A percentile compares a stretch with the other conserved stretches of the same genome.
Evolutionary conservation across 306 rosid genomes (phyloP).

Genomic region (Cucurbita argyrosperma): DNA sequence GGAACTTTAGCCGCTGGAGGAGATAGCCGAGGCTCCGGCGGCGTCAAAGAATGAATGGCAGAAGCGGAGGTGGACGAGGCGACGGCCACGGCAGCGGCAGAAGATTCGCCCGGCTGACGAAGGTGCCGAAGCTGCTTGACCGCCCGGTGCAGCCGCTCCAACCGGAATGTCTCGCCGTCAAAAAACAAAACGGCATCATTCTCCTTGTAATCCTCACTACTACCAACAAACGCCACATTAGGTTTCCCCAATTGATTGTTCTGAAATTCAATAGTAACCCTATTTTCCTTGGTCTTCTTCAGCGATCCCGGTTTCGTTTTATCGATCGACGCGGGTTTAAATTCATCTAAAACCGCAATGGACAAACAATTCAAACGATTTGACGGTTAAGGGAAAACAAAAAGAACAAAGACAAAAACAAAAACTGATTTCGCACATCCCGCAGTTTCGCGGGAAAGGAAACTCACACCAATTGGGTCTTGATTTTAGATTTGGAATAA

Average conservation of each 20-base stretch:
- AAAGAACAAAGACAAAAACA: not conserved
- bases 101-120: constrained; percentile 72
- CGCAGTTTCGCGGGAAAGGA: constrained; percentile 10
- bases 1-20: constrained; percentile 54
- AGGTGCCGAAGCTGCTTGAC: constrained; percentile 76
- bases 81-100: constrained; percentile 18
- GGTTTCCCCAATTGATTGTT: constrained; percentile 85
- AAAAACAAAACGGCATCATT: constrained; percentile 80
- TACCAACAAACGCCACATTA: constrained; percentile 80
- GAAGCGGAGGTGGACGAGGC: not conserved
- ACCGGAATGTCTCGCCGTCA: constrained; percentile 57
- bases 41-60: constrained; percentile 25
- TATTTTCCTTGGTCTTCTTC: constrained; percentile 68
- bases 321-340: constrained; percentile 87
- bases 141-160: constrained; percentile 67
- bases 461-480: not conserved
- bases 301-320: constrained; percentile 58
- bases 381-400: too few species aligned
- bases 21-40: constrained; percentile 49
- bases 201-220: constrained; percentile 70
- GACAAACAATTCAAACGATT: constrained; percentile 1
- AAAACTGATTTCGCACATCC: not conserved
- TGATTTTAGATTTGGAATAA: not conserved
- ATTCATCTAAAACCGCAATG: constrained; percentile 42
- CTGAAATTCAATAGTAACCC: constrained; percentile 72